Conservation (phyloP, 1,139 yeast genomes). For the Taiozyma sp. region DNA sequence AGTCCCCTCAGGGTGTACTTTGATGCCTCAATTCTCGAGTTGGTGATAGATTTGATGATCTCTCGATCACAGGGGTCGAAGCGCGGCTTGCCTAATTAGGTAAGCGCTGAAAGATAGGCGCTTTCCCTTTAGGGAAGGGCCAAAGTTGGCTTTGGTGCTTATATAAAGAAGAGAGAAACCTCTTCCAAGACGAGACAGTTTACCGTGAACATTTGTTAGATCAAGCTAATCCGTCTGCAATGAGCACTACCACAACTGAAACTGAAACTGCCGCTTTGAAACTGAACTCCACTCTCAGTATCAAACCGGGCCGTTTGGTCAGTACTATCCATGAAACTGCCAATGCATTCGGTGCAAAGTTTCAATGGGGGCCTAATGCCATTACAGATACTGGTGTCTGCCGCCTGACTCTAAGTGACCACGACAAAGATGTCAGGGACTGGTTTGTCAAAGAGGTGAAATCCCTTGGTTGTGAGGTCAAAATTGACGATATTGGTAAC, state of each 20-base stretch:
- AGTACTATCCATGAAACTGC: conserved; percentile 61
- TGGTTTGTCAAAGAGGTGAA: conserved; percentile 58
- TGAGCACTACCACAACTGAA: neutral
- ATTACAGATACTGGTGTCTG: conserved; percentile 56
- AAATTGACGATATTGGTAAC: conserved; percentile 61
- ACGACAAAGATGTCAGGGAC: conserved; percentile 61
- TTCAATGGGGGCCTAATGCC: conserved; percentile 52
- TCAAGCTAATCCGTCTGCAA: neutral
- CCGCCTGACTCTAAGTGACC: conserved; percentile 55
- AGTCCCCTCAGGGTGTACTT: neutral
- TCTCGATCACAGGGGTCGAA: neutral
- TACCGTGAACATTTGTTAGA: no score
- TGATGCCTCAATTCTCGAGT: neutral
- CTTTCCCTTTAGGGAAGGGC: neutral
- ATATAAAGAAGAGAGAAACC: neutral
- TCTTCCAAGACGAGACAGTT: neutral
- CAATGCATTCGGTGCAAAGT: conserved; percentile 53
- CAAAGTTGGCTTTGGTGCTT: neutral
- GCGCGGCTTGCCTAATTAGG: neutral
- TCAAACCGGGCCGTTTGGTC: conserved; percentile 40
- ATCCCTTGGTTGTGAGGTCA: conserved; percentile 51
- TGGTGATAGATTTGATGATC: neutral
- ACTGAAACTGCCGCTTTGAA: neutral
- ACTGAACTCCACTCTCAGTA: conserved; percentile 8
- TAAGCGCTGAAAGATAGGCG: neutral